Base-by-base conservation (phyloP, 2,329 filamentous ascomycete species). In the Fonsecaea pedrosoi region DNA sequence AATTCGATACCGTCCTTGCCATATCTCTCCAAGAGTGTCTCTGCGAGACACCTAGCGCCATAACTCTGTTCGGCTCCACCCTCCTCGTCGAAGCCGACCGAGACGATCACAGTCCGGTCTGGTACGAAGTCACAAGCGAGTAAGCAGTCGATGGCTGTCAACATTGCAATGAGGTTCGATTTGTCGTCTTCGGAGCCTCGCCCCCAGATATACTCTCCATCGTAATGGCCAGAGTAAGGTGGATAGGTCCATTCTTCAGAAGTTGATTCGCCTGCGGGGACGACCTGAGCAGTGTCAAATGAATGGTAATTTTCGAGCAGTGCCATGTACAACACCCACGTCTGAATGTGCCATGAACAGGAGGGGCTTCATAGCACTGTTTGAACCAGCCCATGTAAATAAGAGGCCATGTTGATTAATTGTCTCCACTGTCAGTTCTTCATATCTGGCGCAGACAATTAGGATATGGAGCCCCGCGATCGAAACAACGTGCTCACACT, bases 21-120 rank as follows among this genome's bases (percentile, higher is more conserved):
- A 69, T 87, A 88, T 35, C 79, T 79, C 10, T 81, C 74, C 15
- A 83, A 63, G 8, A 89, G 76, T 34, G 78, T 76, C 0, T 76
- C 54, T 0, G 83, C 78, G 6, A 89, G 79, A n/a, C 79, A 72
- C 1, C 77, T 74, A 0, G 85, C 86, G 8, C 87, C 86, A 40
- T 70, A 70, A 53, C 68, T 70, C 9, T 82, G 75, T 0, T 65
- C 65, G 1, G 85, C 87, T 0, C 81, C 83, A 40, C 84, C 82
- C 74, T 89, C 87, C 74, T 90, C 87, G 71, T 90, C 87, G 64
- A 88, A 89, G 3, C 87, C 87, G 70, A 88, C 87, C 0, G 86
- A 84, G 0, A 89, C 72, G 5, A 89, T 75, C 4, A 90, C 71
- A 0, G 86, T 87, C 8, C 87, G 81, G 58, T 79, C 79, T 1